A percentile compares a stretch with the other conserved stretches of the same genome.
phyloP scores from a whole-genome alignment of 2,329 filamentous ascomycete species.

The Neofusicoccum kwambonambiense region DNA sequence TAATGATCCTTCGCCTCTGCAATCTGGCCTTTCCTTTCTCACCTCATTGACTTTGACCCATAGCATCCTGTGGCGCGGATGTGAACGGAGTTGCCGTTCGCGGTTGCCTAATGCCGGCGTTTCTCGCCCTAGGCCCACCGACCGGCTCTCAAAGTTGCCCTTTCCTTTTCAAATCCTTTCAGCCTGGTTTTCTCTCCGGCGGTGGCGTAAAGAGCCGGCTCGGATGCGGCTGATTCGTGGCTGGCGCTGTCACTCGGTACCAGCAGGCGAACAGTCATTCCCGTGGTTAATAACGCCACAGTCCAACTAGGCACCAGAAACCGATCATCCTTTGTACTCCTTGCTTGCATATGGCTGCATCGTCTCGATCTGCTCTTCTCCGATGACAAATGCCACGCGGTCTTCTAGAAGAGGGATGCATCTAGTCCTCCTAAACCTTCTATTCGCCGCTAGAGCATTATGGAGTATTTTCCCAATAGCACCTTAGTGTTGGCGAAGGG shows the following conservation, averaged over 20 bases:
- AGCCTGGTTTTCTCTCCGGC: slow-evolving; percentile 6
- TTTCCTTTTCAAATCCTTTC: not conserved
- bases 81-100: not conserved
- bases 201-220: not conserved
- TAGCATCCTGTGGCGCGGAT: not conserved
- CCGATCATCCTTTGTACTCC: not conserved
- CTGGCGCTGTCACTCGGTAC: not conserved
- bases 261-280: not conserved
- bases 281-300: not conserved
- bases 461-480: not conserved
- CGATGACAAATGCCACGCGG: not conserved
- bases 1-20: not conserved
- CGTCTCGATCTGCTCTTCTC: not conserved
- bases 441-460: too few relatives aligned
- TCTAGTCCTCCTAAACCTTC: not conserved
- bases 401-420: not conserved
- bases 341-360: not conserved
- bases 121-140: not conserved
- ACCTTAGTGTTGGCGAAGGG: not conserved
- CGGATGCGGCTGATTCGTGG: not conserved
- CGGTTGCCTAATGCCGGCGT: slow-evolving; percentile 5
- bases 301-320: not conserved
- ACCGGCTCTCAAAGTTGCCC: not conserved
- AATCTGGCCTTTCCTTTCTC: not conserved
- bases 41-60: not conserved